These are phyloP conservation scores for Pichia manshurica DNA, from an alignment of 805 yeast species.

Conservation along the genomic window DNA sequence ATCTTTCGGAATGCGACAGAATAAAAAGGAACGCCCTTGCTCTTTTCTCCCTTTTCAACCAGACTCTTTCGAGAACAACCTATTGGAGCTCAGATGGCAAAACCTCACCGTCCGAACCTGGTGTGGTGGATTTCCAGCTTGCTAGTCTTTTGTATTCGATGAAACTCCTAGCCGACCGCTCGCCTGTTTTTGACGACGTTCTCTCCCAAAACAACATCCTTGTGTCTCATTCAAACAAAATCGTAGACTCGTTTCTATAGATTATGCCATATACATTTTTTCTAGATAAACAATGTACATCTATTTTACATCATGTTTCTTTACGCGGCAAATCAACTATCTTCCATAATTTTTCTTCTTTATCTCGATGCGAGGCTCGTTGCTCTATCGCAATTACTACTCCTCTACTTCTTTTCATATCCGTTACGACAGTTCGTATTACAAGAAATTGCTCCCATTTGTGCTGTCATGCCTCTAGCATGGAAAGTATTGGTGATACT, in stretches of 20 bases:
- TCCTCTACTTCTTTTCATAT: too few species aligned
- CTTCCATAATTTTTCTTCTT: too few species aligned
- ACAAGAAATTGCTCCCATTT: too few species aligned
- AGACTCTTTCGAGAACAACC: background rate
- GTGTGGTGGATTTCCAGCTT: slow-evolving; percentile 17
- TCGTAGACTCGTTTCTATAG: slow-evolving; percentile 1
- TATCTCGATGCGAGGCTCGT: too few species aligned
- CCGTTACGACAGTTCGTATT: too few species aligned
- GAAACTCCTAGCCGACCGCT: slow-evolving; percentile 1
- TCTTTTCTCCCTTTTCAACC: background rate
- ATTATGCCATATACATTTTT: background rate
- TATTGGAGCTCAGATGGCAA: background rate
- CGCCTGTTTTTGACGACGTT: background rate
- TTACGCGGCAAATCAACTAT: too few species aligned
- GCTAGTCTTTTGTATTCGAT: slow-evolving; percentile 15
- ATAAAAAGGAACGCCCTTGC: background rate
- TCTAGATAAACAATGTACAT: background rate
- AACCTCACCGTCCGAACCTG: background rate
- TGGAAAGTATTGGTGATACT: too few species aligned
- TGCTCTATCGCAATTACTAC: too few species aligned
- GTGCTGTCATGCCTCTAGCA: too few species aligned
- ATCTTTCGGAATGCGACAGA: background rate
- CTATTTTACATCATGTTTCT: too few species aligned
- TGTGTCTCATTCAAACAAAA: background rate
- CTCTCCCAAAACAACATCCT: background rate